phyloP scores from a whole-genome alignment of 2,329 filamentous ascomycete genomes.

The Trichoderma gracile region DNA sequence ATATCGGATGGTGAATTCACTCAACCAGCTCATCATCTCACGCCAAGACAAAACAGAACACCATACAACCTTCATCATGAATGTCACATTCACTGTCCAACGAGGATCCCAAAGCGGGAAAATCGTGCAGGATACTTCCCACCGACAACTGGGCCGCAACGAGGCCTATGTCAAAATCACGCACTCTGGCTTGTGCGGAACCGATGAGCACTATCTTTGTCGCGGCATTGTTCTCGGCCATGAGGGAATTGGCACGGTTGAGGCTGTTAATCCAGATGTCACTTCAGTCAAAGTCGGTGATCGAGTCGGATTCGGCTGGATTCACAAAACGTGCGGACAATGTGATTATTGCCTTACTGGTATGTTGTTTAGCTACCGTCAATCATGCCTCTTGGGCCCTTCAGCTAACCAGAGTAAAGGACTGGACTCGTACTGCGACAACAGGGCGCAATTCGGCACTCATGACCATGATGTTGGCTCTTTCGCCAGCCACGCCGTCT shows the following conservation, averaged over 20 bases:
- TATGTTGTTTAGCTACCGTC: neutral
- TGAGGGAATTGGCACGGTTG: constrained; percentile 44
- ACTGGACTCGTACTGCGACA: constrained; percentile 40
- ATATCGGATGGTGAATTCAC: neutral
- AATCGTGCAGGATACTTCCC: neutral
- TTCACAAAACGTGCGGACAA: constrained; percentile 10
- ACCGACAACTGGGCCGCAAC: constrained; percentile 5
- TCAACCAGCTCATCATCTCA: too few relatives aligned
- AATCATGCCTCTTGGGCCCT: fast-evolving
- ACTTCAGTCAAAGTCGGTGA: constrained; percentile 36
- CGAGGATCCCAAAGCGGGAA: constrained; percentile 8
- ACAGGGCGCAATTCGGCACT: constrained; percentile 40
- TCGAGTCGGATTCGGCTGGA: constrained; percentile 19
- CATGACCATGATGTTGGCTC: constrained; percentile 46
- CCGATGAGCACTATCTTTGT: constrained; percentile 27
- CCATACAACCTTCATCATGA: neutral
- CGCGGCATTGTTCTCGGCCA: constrained; percentile 38
- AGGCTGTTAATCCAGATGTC: constrained; percentile 39
- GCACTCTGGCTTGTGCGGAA: constrained; percentile 30
- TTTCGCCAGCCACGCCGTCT: constrained; percentile 46
- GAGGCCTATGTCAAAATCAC: constrained; percentile 27
- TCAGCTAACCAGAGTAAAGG: neutral
- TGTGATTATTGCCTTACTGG: constrained; percentile 6
- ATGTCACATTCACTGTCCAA: constrained; percentile 10
- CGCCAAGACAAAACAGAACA: neutral